Evolutionary conservation across 2,329 filamentous ascomycete genomes (phyloP), one percentile per base, ranked within the genome.

Genomic region (Ophiocordyceps camponoti-floridani): DNA sequence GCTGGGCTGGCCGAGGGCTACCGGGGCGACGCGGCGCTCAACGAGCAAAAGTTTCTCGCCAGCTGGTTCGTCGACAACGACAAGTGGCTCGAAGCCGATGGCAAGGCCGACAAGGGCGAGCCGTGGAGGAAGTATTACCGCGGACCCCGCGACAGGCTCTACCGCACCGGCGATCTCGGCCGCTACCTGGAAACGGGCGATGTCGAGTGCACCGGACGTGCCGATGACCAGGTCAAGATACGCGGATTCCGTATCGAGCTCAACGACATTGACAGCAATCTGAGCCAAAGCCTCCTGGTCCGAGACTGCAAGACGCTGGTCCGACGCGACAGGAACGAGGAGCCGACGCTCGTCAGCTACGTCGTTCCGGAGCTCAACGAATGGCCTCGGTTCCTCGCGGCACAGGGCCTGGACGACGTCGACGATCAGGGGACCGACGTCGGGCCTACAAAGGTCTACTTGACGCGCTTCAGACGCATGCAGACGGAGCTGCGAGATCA

Each of bases 221-320:
- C 78, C 23, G 89, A 96, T 56, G 75, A 82, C 52, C 89, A 96
- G 58, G 84, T 95, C 66, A 98, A 96, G 69, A 89, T 96, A 51
- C 82, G 91, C 48, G 89, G 89, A 1, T 96, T 95, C 70, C 75
- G 89, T 48, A 94, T 98, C 52, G 91, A 98, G 64, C 77, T 96
- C 41, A 82, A 82, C 50, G 91, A 96, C 52, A 95, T 96, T 52
- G 88, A 96, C 60, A 82, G 72, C 40, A 81, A 94, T 58, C 66
- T 95, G 42, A 82, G 77, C 45, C 73, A 78, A 41, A 76, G 84
- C 62, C 77, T 75, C 1, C 64, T 93, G 23, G 75, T 96, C 23
- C 73, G 85, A 38, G 89, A 96, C 51, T 86, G 83, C 61, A 79
- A 85, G 52, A 96, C 89, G 0, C 66, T 96, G 3, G 77, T 96